Base-by-base conservation (phyloP, 148 eudicot species). In the Fallopia convolvulus region DNA sequence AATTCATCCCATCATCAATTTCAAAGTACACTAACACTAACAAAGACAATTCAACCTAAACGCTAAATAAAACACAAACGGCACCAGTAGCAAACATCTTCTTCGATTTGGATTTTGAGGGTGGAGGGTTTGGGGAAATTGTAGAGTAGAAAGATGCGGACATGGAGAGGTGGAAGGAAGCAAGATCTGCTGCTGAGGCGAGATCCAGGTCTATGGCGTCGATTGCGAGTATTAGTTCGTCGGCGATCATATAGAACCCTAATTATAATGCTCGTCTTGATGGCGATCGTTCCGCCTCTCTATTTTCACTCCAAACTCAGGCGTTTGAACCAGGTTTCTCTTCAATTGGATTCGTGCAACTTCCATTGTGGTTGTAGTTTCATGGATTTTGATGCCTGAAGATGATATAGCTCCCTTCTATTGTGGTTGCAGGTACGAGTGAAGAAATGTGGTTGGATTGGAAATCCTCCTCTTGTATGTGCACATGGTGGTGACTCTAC, bases 401-500 rank as follows among this genome's bases (percentile, higher is more conserved):
- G 49, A 33, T 79, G 39, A 21, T 79, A 39, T 3, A 8, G 79
- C 33, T 77, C 26, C 79, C 44, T 18, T 75, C 58, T 30, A 10
- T 60, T 84, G 48, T 79, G 72, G 68, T 40, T 86, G 88, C 90
- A 95, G 99, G 84, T 87, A 78, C 97, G 83, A 84, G 56, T 75
- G 77, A 90, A 79, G 77, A 87, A 80, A 73, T 95, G 99, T 80
- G 78, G 92, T 77, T 95, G 99, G 99, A 80, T 95, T 77, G 78
- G 41, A 60, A 83, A 72, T 80, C 97, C 97, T 72, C 99, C 99
- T 77, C 87, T 92, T 77, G 93, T 95, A 72, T 95, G 99, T 83
- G 99, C 99, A 78, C 99, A 95, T 86, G 99, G 99, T 73, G 99
- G 99, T 81, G 99, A 95, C 78, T 82, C 99, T 21, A 82, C 83